Conservation (phyloP, 257 asterid genomes). For the Pogostemon cablin region DNA sequence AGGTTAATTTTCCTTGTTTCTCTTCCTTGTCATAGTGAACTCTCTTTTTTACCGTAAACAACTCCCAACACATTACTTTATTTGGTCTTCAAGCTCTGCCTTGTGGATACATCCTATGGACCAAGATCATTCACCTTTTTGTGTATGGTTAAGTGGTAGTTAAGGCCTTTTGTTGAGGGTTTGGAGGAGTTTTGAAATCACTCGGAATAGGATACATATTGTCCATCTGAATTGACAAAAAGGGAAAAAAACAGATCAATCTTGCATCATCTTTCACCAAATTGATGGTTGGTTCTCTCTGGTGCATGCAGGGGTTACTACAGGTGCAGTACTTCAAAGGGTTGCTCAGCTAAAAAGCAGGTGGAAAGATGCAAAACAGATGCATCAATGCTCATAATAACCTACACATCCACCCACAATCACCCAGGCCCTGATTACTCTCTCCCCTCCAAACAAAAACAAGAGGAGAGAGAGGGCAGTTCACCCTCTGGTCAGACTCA, state of each 20-base stretch:
- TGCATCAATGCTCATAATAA: slow-evolving; percentile 67
- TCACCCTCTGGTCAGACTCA: slow-evolving; percentile 10
- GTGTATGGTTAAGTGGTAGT: no score
- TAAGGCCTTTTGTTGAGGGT: no score
- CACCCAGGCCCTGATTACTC: slow-evolving; percentile 53
- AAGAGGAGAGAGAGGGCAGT: background rate
- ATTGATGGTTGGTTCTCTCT: background rate
- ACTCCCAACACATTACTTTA: no score
- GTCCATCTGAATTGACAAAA: no score
- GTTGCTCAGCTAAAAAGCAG: slow-evolving; percentile 81
- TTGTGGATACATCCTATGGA: no score
- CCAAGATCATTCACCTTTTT: no score
- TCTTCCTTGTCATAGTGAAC: background rate
- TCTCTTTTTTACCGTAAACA: background rate
- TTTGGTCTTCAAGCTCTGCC: no score
- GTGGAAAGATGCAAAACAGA: slow-evolving; percentile 75
- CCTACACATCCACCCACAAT: slow-evolving; percentile 73
- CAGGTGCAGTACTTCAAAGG: slow-evolving; percentile 83
- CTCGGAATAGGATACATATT: no score
- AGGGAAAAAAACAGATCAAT: no score
- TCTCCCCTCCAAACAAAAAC: slow-evolving; percentile 17
- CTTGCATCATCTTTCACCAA: background rate
- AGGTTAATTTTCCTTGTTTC: slow-evolving; percentile 40
- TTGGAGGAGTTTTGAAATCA: no score
- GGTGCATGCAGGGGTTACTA: slow-evolving; percentile 66